Evolutionary conservation across 2,329 filamentous ascomycete species (phyloP), one percentile per base, ranked within the genome.

Genomic region (Sclerotinia nivalis): DNA sequence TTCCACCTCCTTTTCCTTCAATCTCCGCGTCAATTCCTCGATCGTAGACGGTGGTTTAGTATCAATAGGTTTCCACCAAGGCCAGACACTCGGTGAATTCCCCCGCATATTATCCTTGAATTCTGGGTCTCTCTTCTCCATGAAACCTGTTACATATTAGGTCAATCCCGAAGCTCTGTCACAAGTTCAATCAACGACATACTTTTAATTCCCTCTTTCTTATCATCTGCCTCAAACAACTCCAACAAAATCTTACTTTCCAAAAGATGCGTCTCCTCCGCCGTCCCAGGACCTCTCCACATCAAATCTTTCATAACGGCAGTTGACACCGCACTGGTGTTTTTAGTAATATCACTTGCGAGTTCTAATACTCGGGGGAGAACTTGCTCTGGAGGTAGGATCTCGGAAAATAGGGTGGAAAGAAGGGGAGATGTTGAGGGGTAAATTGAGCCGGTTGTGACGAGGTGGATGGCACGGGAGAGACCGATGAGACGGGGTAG

Each of bases 251-350:
- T 78, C 72, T 82, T 84, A 73, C 85, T 88, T 80, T 94, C 91
- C 43, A 93, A 80, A 73, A 93, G 79, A 81, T 93, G 90, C 68
- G 90, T 87, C 64, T 84, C 89, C 80, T 94, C 91, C 0, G 90
- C 86, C 31, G 84, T 87, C 25, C 80, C 82, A 0, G 84, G 82
- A 49, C 84, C 84, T 43, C 87, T 81, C 74, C 85, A 92, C 82
- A 93, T 89, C 82, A 94, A 79, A 75, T 93, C 91, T 76, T 87
- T 86, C 86, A 92, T 93, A 69, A 93, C 76, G 73, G 86, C 84
- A 12, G 86, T 87, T 40, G 87, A 86, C 40, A 93, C 86, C 1
- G 81, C 80, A 74, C 89, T 91, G 37, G 89, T 89, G 74, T 92
- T 91, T 74, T 81, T 80, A 1, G 87, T 89, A 58, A 93, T 85